Conservation (phyloP, 108 stramenopile species). For the Pseudonitzschia multistriata region DNA sequence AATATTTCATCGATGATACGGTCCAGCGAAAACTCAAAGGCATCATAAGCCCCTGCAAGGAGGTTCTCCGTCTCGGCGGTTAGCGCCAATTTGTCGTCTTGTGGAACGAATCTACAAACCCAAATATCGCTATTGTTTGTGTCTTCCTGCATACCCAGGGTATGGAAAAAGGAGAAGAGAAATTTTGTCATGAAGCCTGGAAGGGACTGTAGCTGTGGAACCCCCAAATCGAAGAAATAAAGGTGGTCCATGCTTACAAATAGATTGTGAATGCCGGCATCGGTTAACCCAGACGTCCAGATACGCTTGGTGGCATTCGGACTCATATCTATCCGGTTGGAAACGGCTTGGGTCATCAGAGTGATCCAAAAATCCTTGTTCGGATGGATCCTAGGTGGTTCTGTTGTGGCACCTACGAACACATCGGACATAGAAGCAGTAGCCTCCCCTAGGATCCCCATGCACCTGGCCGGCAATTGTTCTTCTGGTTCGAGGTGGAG, state of each 20-base stretch:
- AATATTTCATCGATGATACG: slow-evolving; percentile 60
- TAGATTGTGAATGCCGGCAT: slow-evolving; percentile 81
- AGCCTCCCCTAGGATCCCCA: slow-evolving; percentile 26
- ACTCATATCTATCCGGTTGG: slow-evolving; percentile 21
- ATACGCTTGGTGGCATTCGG: slow-evolving; percentile 49
- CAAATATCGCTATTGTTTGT: slow-evolving; percentile 40
- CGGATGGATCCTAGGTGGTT: slow-evolving; percentile 23
- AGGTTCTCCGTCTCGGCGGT: slow-evolving; percentile 55
- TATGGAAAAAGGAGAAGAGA: slow-evolving; percentile 69
- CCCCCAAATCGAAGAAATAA: slow-evolving; percentile 77
- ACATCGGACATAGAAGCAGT: slow-evolving; percentile 32
- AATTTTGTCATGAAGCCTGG: slow-evolving; percentile 81
- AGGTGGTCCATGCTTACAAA: slow-evolving; percentile 53
- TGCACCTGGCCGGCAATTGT: slow-evolving; percentile 42
- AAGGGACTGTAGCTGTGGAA: slow-evolving; percentile 55
- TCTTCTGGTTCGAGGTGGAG: slow-evolving; percentile 46
- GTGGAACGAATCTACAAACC: slow-evolving; percentile 58
- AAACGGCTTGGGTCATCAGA: slow-evolving; percentile 27
- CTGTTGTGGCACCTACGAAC: slow-evolving; percentile 35
- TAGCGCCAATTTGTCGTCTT: slow-evolving; percentile 47
- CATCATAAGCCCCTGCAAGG: slow-evolving; percentile 49
- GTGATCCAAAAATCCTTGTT: slow-evolving; percentile 33
- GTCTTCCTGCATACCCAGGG: slow-evolving; percentile 77
- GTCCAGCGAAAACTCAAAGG: slow-evolving; percentile 61
- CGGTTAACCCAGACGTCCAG: slow-evolving; percentile 78